Evolutionary conservation across 2,329 filamentous ascomycete species (phyloP).

Genomic region (Ophiocordyceps unilateralis): DNA sequence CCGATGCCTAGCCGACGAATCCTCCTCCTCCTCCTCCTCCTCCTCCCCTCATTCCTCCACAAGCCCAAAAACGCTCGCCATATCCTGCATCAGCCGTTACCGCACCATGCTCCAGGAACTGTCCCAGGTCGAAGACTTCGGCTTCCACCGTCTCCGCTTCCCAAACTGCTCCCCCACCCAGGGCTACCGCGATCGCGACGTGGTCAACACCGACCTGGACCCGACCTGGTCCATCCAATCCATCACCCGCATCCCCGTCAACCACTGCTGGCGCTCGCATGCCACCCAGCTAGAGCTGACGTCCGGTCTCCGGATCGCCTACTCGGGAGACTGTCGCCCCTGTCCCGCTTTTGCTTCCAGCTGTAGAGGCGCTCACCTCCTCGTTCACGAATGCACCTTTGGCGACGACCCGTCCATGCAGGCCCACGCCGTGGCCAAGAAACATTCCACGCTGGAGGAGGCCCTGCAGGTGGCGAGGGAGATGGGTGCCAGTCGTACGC

Average conservation of each 20-base stretch:
- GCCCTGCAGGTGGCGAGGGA: conserved; percentile 58
- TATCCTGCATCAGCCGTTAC: conserved; percentile 59
- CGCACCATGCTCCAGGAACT: conserved; percentile 66
- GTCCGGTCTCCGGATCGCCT: conserved; percentile 70
- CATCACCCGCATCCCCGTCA: conserved; percentile 50
- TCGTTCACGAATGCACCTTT: conserved; percentile 94
- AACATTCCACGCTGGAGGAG: conserved; percentile 76
- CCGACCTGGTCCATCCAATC: conserved; percentile 40
- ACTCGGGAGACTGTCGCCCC: conserved; percentile 87
- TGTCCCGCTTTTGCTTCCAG: conserved; percentile 50
- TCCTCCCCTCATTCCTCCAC: too few relatives aligned
- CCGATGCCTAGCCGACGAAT: too few relatives aligned
- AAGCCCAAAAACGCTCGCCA: conserved; percentile 40
- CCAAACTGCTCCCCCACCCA: conserved; percentile 9
- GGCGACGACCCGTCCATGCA: conserved; percentile 53
- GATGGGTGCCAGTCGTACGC: conserved; percentile 65
- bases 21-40: too few relatives aligned
- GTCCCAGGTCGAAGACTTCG: conserved; percentile 58
- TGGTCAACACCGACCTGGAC: conserved; percentile 10
- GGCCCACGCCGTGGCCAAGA: conserved; percentile 70
- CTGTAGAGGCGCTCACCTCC: conserved; percentile 58
- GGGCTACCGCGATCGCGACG: conserved; percentile 6
- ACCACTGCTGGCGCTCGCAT: conserved; percentile 65
- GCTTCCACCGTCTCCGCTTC: conserved; percentile 36
- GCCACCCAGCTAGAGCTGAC: conserved; percentile 65